Base-by-base conservation (phyloP, 306 rosid genomes). In the Cyclanthera cordifolia region DNA sequence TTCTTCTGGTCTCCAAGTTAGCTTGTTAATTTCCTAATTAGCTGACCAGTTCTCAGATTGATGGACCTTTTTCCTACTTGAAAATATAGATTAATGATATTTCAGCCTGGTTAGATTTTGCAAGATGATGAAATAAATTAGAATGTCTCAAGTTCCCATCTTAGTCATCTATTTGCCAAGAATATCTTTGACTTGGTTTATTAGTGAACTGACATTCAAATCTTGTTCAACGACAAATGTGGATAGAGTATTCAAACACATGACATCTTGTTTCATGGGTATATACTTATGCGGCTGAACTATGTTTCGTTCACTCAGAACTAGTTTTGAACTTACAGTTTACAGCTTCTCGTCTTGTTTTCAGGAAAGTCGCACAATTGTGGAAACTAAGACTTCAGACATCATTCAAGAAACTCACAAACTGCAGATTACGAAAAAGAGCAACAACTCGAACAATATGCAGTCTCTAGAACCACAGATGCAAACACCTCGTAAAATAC, bases 311-410 rank as follows among this genome's bases (percentile, higher is more conserved):
- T n/a, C n/a, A n/a, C n/a, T n/a, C n/a, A n/a, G n/a, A 41, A 39
- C 20, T 12, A 5, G 59, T 17, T 48, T 49, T 50, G n/a, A n/a
- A n/a, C n/a, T n/a, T n/a, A n/a, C n/a, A n/a, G n/a, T 41, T 25
- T 71, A 37, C 67, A 54, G 19, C 75, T 68, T 10, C 69, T 61
- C 16, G 3, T 71, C 17, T 23, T 67, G 77, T 63, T 64, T 72
- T 70, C 87, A 93, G 98, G 98, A 86, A 72, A 88, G 98, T 17
- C 82, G 86, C 27, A 76, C 86, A 11, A 93, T 89, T 0, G 82
- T 89, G 83, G 96, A 87, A 82, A 89, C 19, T 58, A 93, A 86
- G 82, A 85, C 95, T 3, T 94, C 96, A 21, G 95, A 93, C 69
- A 81, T 84, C 13, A 73, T 80, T 55, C 78, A 80, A 63, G 84